Evolutionary conservation across 768 basidiomycete genomes (phyloP).

Genomic region (Calocera viscosa): DNA sequence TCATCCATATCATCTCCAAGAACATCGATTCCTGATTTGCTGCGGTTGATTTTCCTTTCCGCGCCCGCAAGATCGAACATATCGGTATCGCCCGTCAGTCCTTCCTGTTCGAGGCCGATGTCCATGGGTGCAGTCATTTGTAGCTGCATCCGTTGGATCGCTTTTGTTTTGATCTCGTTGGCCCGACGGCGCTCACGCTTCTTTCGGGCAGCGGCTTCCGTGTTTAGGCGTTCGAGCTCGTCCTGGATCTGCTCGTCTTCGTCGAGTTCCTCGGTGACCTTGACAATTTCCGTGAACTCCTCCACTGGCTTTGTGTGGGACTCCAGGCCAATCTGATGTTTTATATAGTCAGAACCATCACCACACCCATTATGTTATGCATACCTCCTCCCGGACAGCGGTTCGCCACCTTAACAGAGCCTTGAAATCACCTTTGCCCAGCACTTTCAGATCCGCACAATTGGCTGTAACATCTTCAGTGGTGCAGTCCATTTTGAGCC

Average conservation of each 20-base stretch:
- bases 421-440: slow-evolving; percentile 98
- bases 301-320: slow-evolving; percentile 59
- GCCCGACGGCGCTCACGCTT: slow-evolving; percentile 73
- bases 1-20: slow-evolving; percentile 35
- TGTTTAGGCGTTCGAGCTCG: slow-evolving; percentile 80
- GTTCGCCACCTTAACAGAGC: slow-evolving; percentile 80
- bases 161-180: slow-evolving; percentile 78
- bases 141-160: slow-evolving; percentile 88
- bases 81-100: slow-evolving; percentile 50
- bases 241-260: slow-evolving; percentile 82
- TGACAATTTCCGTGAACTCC: slow-evolving; percentile 60
- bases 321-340: slow-evolving; percentile 66
- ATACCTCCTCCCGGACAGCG: slow-evolving; percentile 78
- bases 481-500: slow-evolving; percentile 60
- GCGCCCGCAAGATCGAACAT: slow-evolving; percentile 71
- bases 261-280: slow-evolving; percentile 55
- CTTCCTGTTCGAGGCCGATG: slow-evolving; percentile 76
- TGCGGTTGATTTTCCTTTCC: slow-evolving; percentile 36
- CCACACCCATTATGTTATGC: slow-evolving; percentile 13
- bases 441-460: slow-evolving; percentile 83
- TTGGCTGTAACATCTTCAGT: slow-evolving; percentile 70
- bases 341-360: not conserved
- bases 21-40: slow-evolving; percentile 21
- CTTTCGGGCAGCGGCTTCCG: slow-evolving; percentile 54
- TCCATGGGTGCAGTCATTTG: slow-evolving; percentile 97